These are phyloP conservation scores for Eucalyptus microcorys DNA, from an alignment of 345 rosid genomes.

Conservation along the genomic window DNA sequence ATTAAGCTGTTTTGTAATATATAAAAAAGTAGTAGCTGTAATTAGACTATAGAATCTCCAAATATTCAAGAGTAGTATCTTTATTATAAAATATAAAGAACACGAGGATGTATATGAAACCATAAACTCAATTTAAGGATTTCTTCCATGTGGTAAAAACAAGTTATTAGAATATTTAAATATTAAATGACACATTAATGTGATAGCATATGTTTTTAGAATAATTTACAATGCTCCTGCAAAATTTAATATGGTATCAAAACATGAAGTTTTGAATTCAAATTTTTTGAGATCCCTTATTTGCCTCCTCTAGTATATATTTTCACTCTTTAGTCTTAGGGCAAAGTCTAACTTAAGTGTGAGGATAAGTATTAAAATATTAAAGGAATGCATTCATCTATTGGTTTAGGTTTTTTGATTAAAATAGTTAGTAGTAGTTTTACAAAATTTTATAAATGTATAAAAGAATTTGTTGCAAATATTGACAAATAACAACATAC, in stretches of 20 bases:
- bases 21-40: background rate
- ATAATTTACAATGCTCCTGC: background rate
- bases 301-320: background rate
- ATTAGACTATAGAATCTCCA: background rate
- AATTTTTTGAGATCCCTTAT: too few species aligned
- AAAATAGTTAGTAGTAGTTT: fast-evolving
- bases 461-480: too few species aligned
- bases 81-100: too few species aligned
- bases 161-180: too few species aligned
- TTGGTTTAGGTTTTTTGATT: fast-evolving
- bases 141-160: too few species aligned
- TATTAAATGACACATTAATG: too few species aligned
- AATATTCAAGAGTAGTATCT: background rate
- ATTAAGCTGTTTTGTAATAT: too few species aligned
- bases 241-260: too few species aligned
- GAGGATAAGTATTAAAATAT: too few species aligned
- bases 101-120: background rate
- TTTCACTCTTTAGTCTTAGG: background rate
- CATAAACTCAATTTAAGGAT: too few species aligned
- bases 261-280: background rate
- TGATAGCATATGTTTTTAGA: background rate
- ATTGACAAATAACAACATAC: background rate
- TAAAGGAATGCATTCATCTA: too few species aligned
- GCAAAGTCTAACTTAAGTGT: background rate
- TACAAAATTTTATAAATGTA: background rate